A percentile compares a stretch with the other conserved stretches of the same genome.
Evolutionary conservation across 495 filamentous ascomycete genomes (phyloP).

Genomic region (Tuber magnatum): DNA sequence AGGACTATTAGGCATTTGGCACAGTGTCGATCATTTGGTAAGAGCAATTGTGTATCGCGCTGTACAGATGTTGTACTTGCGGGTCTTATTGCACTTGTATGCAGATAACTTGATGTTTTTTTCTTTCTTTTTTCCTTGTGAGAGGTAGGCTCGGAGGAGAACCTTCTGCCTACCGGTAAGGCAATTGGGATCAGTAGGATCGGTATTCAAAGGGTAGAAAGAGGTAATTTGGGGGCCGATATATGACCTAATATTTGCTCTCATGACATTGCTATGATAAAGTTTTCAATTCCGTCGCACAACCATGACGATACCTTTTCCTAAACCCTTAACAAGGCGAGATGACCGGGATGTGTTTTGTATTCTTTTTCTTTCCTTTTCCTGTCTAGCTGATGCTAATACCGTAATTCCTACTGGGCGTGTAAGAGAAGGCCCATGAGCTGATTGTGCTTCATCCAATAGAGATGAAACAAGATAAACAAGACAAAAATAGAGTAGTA

Average conservation of each 20-base stretch:
- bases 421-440: neutral
- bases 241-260: neutral
- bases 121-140: neutral
- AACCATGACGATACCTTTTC: neutral
- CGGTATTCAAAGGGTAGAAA: neutral
- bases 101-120: neutral
- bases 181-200: neutral
- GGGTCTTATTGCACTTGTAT: neutral
- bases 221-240: neutral
- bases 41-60: neutral
- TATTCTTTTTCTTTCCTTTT: too few relatives aligned
- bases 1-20: neutral
- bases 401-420: neutral
- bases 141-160: neutral
- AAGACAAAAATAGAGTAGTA: too few relatives aligned
- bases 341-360: too few relatives aligned
- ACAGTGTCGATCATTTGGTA: too few relatives aligned
- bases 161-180: neutral
- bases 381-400: neutral
- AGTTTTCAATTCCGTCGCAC: neutral
- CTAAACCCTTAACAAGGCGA: neutral
- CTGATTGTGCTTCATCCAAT: neutral
- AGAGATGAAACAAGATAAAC: too few relatives aligned
- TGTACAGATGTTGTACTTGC: neutral
- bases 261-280: neutral